phyloP scores from a whole-genome alignment of 305 asterid species.

The Fraxinus sp. region DNA sequence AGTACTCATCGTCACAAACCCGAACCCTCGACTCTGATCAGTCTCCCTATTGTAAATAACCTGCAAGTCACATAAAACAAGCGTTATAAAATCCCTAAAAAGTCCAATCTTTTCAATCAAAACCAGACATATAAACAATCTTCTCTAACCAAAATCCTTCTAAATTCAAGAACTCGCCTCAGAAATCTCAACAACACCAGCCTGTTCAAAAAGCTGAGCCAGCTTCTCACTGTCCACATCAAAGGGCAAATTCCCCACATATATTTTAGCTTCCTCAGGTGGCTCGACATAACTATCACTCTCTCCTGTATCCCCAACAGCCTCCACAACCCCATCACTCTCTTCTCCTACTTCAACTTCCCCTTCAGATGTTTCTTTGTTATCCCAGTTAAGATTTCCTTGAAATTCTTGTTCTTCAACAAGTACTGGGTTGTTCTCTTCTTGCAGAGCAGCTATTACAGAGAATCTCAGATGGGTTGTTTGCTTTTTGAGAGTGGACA shows the following conservation, averaged over 20 bases:
- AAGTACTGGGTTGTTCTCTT: slow-evolving; percentile 50
- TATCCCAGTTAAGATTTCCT: slow-evolving; percentile 34
- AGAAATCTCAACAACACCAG: slow-evolving; percentile 81
- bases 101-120: not conserved
- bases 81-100: not conserved
- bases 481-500: slow-evolving; percentile 22
- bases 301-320: slow-evolving; percentile 36
- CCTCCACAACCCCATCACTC: slow-evolving; percentile 27
- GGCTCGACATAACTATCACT: slow-evolving; percentile 44
- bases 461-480: slow-evolving; percentile 40
- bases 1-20: slow-evolving; percentile 84
- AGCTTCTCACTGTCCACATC: slow-evolving; percentile 62
- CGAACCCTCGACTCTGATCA: slow-evolving; percentile 83
- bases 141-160: not conserved
- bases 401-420: slow-evolving; percentile 38
- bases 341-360: slow-evolving; percentile 24
- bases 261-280: slow-evolving; percentile 76
- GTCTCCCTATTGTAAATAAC: slow-evolving; percentile 75
- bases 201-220: slow-evolving; percentile 68
- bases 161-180: slow-evolving; percentile 42
- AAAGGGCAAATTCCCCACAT: slow-evolving; percentile 84
- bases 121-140: not conserved
- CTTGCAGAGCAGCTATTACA: slow-evolving; percentile 48
- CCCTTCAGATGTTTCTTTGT: slow-evolving; percentile 13
- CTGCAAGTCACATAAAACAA: slow-evolving; percentile 37